These are phyloP conservation scores for Mycena maculata DNA, from an alignment of 768 basidiomycete species.

Conservation along the genomic window DNA sequence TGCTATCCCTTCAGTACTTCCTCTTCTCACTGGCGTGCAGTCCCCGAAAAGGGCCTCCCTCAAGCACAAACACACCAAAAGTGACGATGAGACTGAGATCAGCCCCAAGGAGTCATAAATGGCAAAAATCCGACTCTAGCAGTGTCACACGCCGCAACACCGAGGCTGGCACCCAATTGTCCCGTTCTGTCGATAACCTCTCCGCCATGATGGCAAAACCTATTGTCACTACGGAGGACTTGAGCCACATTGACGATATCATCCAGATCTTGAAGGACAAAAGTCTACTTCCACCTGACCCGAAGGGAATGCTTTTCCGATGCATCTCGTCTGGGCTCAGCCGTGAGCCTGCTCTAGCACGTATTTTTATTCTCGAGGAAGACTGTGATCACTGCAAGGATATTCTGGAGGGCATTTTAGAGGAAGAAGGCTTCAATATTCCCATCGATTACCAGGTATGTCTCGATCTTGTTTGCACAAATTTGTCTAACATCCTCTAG, in stretches of 20 bases:
- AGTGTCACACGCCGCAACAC: constrained; percentile 4
- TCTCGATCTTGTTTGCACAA: background rate
- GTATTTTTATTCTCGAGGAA: background rate
- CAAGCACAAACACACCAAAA: background rate
- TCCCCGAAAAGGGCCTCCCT: background rate
- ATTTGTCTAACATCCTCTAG: too few relatives aligned
- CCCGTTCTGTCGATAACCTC: background rate
- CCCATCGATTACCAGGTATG: background rate
- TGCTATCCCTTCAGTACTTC: background rate
- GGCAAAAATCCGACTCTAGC: background rate
- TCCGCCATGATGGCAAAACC: constrained; percentile 1
- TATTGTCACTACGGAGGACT: background rate
- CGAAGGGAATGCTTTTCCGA: background rate
- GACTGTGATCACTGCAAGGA: background rate
- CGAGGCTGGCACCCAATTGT: background rate
- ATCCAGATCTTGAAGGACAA: background rate
- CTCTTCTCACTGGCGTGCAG: background rate
- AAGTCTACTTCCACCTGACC: background rate
- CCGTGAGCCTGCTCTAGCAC: background rate
- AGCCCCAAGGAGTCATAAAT: background rate
- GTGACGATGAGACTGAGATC: background rate
- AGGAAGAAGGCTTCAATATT: background rate
- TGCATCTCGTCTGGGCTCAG: background rate
- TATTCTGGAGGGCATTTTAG: background rate
- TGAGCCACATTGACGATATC: background rate